A percentile compares a stretch with the other conserved stretches of the same genome.
phyloP scores from a whole-genome alignment of 441 rosid genomes.

The Populus trichocarpa region DNA sequence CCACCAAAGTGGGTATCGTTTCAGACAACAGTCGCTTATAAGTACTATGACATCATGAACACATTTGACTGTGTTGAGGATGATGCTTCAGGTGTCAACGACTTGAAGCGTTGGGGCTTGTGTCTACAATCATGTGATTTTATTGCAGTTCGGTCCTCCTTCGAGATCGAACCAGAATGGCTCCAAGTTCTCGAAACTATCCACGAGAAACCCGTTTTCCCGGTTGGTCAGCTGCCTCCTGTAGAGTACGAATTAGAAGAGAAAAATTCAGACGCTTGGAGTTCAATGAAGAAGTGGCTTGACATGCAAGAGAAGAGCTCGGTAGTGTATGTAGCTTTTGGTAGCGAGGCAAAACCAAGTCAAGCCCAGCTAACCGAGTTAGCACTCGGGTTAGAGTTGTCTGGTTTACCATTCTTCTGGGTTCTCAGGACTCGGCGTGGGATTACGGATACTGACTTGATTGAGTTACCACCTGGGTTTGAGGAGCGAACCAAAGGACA shows the following conservation, averaged over 20 bases:
- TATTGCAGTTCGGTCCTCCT: background rate
- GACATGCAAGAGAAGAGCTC: constrained; percentile 32
- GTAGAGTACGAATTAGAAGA: constrained; percentile 6
- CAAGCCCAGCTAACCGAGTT: constrained; percentile 34
- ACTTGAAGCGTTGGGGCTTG: background rate
- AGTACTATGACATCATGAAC: background rate
- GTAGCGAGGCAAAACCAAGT: constrained; percentile 38
- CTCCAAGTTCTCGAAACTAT: constrained; percentile 29
- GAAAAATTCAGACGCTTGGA: constrained; percentile 12
- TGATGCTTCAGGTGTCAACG: background rate
- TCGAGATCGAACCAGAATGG: constrained; percentile 48
- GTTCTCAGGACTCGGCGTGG: constrained; percentile 30
- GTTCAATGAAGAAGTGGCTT: constrained; percentile 40
- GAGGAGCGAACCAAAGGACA: constrained; percentile 15
- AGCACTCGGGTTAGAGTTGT: constrained; percentile 46
- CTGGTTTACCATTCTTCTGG: constrained; percentile 47
- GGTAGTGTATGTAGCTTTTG: constrained; percentile 45
- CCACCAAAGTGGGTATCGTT: background rate
- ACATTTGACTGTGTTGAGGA: background rate
- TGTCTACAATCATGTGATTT: background rate
- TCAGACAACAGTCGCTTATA: background rate
- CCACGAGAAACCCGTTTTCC: constrained; percentile 36
- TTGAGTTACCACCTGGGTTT: constrained; percentile 1
- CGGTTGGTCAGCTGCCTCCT: constrained; percentile 49
- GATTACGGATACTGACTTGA: background rate